Base-by-base conservation (phyloP, 2,329 filamentous ascomycete genomes). In the Calonectria pseudoreteaudii region DNA sequence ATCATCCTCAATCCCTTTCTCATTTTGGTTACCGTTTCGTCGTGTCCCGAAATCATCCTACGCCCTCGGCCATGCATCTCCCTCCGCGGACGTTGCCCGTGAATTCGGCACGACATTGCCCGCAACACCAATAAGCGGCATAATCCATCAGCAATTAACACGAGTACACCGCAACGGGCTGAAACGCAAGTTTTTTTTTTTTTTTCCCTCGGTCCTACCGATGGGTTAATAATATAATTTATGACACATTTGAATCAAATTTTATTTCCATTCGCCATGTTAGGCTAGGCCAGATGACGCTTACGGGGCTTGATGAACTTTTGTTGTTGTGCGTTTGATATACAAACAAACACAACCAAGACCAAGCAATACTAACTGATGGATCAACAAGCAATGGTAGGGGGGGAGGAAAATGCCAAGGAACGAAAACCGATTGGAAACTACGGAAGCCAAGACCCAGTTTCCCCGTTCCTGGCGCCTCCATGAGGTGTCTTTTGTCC, bases 401-500 rank as follows among this genome's bases (percentile, higher is more conserved):
- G 31, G 30, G 28, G 31, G n/a, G 47, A 47, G 44, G 11, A 26
- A 47, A 44, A 44, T n/a, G 53, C 13, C 30, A 34, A 70, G 52
- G 50, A 50, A 36, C 60, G 50, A 34, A 58, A 60, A 60, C 49
- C 66, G 60, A 69, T 70, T 70, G 71, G 69, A 70, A 66, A 34
- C 34, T 26, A 50, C 69, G 53, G 68, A 69, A 66, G 56, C 70
- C 66, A 72, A 38, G 41, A 50, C 66, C 70, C 66, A 66, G 18
- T 23, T 68, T 56, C 73, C 71, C 68, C 52, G 38, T 34, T 60
- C 68, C 72, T 67, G 53, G 53, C 73, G 78, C 73, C 73, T 76
- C 77, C 74, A 76, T 78, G 76, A 79, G 79, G 69, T 80, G 77
- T 72, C 75, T 78, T 78, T 62, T 60, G 49, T 28, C 67, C 73